Evolutionary conservation across 306 rosid species (phyloP).

Genomic region (Dicorynia guianensis): DNA sequence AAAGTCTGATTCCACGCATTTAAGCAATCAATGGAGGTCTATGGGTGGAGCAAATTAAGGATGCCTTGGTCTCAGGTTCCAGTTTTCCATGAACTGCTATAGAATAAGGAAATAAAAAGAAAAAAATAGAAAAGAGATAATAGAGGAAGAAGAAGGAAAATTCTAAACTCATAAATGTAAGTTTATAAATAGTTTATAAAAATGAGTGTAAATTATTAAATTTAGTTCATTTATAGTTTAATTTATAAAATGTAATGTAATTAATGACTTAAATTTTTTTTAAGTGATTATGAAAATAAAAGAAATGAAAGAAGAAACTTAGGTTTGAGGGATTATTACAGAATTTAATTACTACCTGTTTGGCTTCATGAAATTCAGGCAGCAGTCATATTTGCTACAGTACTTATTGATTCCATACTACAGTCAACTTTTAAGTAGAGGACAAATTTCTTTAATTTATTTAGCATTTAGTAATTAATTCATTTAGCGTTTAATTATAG

Average conservation of each 20-base stretch:
- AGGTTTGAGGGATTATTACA: constrained; percentile 22
- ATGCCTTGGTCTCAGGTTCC: constrained; percentile 34
- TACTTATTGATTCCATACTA: background rate
- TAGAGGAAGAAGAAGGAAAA: background rate
- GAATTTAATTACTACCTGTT: constrained; percentile 20
- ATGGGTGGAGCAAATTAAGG: constrained; percentile 38
- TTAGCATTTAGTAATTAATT: background rate
- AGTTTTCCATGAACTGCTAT: constrained; percentile 23
- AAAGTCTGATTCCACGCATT: constrained; percentile 31
- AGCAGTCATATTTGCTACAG: constrained; percentile 34
- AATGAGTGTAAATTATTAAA: too few relatives aligned
- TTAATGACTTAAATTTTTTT: too few relatives aligned
- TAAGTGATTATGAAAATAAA: too few relatives aligned
- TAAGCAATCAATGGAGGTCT: background rate
- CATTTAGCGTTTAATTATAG: constrained; percentile 1
- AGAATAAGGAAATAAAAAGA: background rate
- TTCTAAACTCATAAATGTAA: too few relatives aligned
- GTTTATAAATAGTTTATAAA: too few relatives aligned
- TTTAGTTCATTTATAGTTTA: too few relatives aligned
- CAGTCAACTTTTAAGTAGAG: too few relatives aligned
- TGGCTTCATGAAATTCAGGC: constrained; percentile 29
- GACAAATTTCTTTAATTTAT: background rate
- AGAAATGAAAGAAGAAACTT: too few relatives aligned
- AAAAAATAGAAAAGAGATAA: background rate
- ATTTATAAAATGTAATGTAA: too few relatives aligned